phyloP scores from a whole-genome alignment of 306 rosid genomes.

The Medicago truncatula region DNA sequence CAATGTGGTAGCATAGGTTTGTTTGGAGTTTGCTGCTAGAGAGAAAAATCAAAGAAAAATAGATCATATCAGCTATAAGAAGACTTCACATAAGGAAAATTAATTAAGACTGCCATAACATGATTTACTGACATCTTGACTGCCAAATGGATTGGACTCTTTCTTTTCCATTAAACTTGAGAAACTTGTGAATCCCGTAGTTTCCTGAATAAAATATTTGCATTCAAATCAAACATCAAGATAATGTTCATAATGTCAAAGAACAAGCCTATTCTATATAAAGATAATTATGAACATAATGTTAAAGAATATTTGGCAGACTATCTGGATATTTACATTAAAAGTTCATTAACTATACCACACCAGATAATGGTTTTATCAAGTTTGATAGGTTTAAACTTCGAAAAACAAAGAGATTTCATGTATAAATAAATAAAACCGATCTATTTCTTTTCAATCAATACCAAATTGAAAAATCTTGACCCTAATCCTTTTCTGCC shows the following conservation, averaged over 20 bases:
- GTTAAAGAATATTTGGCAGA: constrained; percentile 15
- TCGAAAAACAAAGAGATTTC: constrained; percentile 29
- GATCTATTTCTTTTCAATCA: constrained; percentile 2
- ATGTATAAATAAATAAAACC: background rate
- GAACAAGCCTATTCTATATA: constrained; percentile 2
- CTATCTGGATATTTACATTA: background rate
- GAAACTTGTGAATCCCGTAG: constrained; percentile 23
- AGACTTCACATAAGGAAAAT: constrained; percentile 28
- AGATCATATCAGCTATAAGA: constrained; percentile 10
- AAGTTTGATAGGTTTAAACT: constrained; percentile 19
- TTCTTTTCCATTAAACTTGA: constrained; percentile 43
- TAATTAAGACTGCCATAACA: constrained; percentile 34
- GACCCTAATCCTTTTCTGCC: background rate
- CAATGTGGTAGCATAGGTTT: constrained; percentile 33
- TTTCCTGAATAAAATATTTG: constrained; percentile 24
- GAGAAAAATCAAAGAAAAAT: background rate
- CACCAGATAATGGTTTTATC: constrained; percentile 1
- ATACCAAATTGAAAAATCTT: background rate
- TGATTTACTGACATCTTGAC: constrained; percentile 46
- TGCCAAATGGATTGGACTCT: constrained; percentile 38
- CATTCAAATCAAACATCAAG: constrained; percentile 18
- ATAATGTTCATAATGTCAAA: constrained; percentile 14
- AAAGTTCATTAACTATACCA: constrained; percentile 23
- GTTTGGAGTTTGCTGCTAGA: constrained; percentile 38
- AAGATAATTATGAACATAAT: background rate